Percentiles rank a stretch among this genome's conserved stretches.
Evolutionary conservation across 2,329 filamentous ascomycete genomes (phyloP).

Genomic region (Colletotrichum caudatum): DNA sequence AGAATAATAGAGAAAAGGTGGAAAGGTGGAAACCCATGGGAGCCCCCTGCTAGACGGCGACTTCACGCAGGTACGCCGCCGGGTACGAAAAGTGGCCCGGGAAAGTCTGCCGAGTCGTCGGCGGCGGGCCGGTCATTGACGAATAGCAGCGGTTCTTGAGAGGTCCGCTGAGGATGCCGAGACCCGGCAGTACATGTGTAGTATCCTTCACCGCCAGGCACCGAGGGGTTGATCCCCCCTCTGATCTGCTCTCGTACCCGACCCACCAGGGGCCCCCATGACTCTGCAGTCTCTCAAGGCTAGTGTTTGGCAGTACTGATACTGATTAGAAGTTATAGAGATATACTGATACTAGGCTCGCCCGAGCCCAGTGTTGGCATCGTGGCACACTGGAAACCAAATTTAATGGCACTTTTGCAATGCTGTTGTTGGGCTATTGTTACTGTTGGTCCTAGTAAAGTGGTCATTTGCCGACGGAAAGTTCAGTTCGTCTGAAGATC

Average conservation of each 20-base stretch:
- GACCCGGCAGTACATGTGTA: slow-evolving; percentile 12
- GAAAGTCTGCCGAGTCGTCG: slow-evolving; percentile 20
- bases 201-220: background rate
- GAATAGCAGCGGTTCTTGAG: slow-evolving; percentile 11
- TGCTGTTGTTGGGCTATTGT: background rate
- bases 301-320: too few species aligned
- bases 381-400: background rate
- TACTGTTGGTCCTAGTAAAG: background rate
- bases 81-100: background rate
- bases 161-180: slow-evolving; percentile 9
- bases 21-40: slow-evolving; percentile 18
- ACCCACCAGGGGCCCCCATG: slow-evolving; percentile 5
- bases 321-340: too few species aligned
- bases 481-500: background rate
- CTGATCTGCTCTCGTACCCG: slow-evolving; percentile 16
- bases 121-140: slow-evolving; percentile 10
- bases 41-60: slow-evolving; percentile 23
- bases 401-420: too few species aligned
- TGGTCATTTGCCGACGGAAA: background rate
- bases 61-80: slow-evolving; percentile 6
- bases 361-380: background rate
- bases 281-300: background rate
- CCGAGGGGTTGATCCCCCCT: slow-evolving; percentile 15
- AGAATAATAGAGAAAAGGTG: too few species aligned
- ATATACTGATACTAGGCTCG: too few species aligned